These are phyloP conservation scores for Claviceps sp. DNA, from an alignment of 2,329 filamentous ascomycete species.

Conservation along the genomic window DNA sequence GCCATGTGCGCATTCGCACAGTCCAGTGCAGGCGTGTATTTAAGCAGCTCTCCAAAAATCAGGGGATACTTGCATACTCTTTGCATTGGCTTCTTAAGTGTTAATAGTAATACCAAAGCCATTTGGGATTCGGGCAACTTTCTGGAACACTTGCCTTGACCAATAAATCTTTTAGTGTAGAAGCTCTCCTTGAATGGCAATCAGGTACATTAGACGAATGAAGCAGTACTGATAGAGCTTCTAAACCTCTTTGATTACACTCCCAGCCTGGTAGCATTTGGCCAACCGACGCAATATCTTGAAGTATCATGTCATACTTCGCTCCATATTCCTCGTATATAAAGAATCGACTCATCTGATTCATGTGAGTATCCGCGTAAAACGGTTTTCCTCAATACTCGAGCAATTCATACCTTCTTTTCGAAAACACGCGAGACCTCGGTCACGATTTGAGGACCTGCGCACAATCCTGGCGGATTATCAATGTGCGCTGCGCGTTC, in stretches of 20 bases:
- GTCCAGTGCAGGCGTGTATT: conserved; percentile 70
- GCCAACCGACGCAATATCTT: conserved; percentile 58
- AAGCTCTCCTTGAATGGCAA: conserved; percentile 54
- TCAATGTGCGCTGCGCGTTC: conserved; percentile 22
- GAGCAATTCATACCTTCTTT: conserved; percentile 33
- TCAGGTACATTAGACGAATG: conserved; percentile 53
- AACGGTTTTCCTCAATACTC: neutral
- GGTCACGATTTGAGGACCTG: conserved; percentile 45
- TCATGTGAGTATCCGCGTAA: conserved; percentile 1
- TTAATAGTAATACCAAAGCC: conserved; percentile 2
- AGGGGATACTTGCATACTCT: conserved; percentile 84
- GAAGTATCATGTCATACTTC: conserved; percentile 75
- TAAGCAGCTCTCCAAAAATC: conserved; percentile 71
- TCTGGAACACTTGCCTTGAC: conserved; percentile 53
- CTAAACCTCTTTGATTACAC: conserved; percentile 71
- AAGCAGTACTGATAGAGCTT: conserved; percentile 65
- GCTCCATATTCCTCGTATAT: conserved; percentile 85
- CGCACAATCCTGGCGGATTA: conserved; percentile 24
- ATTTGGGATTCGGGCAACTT: too few relatives aligned
- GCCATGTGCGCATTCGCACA: conserved; percentile 73
- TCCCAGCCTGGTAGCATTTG: conserved; percentile 61
- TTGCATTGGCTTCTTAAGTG: conserved; percentile 60
- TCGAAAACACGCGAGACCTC: conserved; percentile 48
- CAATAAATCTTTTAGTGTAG: conserved; percentile 73
- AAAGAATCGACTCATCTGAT: conserved; percentile 61